A percentile compares a stretch with the other conserved stretches of the same genome.
Evolutionary conservation across 2,329 filamentous ascomycete genomes (phyloP).

Genomic region (Fusarium albidum): DNA sequence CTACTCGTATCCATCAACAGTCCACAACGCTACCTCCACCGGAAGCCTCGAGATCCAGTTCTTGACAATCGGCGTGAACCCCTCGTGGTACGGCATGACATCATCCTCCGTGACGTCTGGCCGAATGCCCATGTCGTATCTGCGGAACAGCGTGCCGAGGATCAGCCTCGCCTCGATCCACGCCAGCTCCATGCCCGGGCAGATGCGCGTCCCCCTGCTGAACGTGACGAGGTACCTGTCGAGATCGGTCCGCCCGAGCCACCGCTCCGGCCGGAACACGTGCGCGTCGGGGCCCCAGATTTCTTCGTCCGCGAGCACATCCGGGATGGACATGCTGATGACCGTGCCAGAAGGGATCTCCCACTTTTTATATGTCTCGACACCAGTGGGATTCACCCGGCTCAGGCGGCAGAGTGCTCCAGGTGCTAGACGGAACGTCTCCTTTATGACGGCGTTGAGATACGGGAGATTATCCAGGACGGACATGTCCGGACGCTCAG

Average conservation of each 20-base stretch:
- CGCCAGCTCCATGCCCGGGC: slow-evolving; percentile 9
- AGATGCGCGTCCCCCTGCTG: slow-evolving; percentile 8
- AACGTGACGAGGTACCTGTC: slow-evolving; percentile 7
- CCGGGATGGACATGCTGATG: background rate
- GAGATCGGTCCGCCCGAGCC: background rate
- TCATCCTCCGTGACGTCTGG: slow-evolving; percentile 2
- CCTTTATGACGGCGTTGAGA: too few relatives aligned
- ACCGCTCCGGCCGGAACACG: background rate
- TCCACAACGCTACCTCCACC: background rate
- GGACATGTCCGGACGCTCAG: too few relatives aligned
- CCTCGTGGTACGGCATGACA: slow-evolving; percentile 10
- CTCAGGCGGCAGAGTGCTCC: too few relatives aligned
- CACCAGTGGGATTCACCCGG: too few relatives aligned
- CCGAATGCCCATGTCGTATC: background rate
- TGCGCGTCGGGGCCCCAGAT: background rate
- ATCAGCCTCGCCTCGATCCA: slow-evolving; percentile 7
- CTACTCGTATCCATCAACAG: too few relatives aligned
- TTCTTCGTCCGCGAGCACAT: background rate
- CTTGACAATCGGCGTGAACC: slow-evolving; percentile 10
- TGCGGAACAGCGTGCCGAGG: slow-evolving; percentile 3
- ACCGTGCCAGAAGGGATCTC: background rate
- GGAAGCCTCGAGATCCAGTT: slow-evolving; percentile 12
- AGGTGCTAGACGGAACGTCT: too few relatives aligned
- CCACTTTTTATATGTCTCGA: background rate
- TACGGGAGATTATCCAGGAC: too few relatives aligned